Base-by-base conservation (phyloP, 2,329 filamentous ascomycete genomes). In the Botrytis sinoallii region DNA sequence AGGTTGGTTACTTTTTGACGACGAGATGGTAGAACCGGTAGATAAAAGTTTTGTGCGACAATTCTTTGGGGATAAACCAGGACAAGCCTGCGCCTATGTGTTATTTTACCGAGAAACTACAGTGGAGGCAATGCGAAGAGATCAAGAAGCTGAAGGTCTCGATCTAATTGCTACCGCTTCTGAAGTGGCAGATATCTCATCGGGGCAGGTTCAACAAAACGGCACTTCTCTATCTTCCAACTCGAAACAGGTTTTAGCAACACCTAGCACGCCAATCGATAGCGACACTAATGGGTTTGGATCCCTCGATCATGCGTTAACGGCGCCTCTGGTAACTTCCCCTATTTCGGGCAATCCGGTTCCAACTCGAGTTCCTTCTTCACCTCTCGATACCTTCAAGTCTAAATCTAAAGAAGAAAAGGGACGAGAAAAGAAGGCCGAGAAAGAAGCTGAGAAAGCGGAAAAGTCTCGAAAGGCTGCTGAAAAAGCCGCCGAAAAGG, bases 21-120 rank as follows among this genome's bases (percentile, higher is more conserved):
- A 99, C 79, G 96, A 99, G 84, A 94, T 98, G 90, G 96, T 99
- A 7, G 96, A 99, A 82, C 96, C 96, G 0, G 96, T 99, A 8
- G 94, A 98, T 82, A 98, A 98, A 83, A 91, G 93, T 81, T 99
- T 97, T 80, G 96, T 99, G 55, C 90, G 92, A 77, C 98, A 97
- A 82, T 99, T 99, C 84, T 99, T 99, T 79, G 96, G 96, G 25
- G 96, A 98, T 81, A 94, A 93, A 80, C 91, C 92, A 0, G 94
- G 94, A 4, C 89, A 97, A 82, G 96, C 96, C 16, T 98, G 95
- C 79, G 96, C 96, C 44, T 99, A 99, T 80, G 95, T 99, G 25
- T 85, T 99, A 16, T 99, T 99, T 82, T 99, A 99, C 83, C 96
- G 98, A 82, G 95, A 99, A 83, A 98, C 89, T 4, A 91, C 89